phyloP scores from a whole-genome alignment of 164 flowering plant species.

The Vitis amurensis region DNA sequence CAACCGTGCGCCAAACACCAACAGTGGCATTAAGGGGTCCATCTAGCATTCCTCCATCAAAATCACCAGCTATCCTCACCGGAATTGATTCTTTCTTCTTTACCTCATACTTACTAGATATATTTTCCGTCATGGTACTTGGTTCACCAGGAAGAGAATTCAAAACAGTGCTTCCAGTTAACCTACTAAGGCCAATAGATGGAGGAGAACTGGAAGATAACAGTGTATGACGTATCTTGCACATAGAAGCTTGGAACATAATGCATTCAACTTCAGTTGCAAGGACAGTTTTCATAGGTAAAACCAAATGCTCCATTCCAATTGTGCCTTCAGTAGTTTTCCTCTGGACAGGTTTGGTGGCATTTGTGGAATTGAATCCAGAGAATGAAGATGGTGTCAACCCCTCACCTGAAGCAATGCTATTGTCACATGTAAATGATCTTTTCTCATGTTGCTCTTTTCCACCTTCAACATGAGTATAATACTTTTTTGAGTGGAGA shows the following conservation, averaged over 20 bases:
- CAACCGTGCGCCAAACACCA: constrained; percentile 98
- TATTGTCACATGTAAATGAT: constrained; percentile 21
- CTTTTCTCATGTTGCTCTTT: constrained; percentile 32
- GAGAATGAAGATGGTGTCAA: constrained; percentile 39
- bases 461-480: constrained; percentile 56
- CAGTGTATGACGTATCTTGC: constrained; percentile 73
- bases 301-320: constrained; percentile 34
- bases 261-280: constrained; percentile 85
- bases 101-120: constrained; percentile 52
- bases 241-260: constrained; percentile 88
- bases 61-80: constrained; percentile 83
- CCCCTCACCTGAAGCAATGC: constrained; percentile 40
- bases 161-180: constrained; percentile 31
- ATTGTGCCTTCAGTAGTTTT: constrained; percentile 36
- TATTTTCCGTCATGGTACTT: constrained; percentile 44
- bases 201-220: constrained; percentile 39
- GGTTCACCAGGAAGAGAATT: constrained; percentile 57
- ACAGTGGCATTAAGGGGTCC: constrained; percentile 73
- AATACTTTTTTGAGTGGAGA: constrained; percentile 49
- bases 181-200: constrained; percentile 34
- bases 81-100: constrained; percentile 78
- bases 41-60: constrained; percentile 73
- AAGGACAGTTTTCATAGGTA: constrained; percentile 58
- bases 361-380: constrained; percentile 44
- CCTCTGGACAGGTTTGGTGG: constrained; percentile 40